Conservation (phyloP, 2,329 filamentous ascomycete genomes). For the Clarireedia hainanense region DNA sequence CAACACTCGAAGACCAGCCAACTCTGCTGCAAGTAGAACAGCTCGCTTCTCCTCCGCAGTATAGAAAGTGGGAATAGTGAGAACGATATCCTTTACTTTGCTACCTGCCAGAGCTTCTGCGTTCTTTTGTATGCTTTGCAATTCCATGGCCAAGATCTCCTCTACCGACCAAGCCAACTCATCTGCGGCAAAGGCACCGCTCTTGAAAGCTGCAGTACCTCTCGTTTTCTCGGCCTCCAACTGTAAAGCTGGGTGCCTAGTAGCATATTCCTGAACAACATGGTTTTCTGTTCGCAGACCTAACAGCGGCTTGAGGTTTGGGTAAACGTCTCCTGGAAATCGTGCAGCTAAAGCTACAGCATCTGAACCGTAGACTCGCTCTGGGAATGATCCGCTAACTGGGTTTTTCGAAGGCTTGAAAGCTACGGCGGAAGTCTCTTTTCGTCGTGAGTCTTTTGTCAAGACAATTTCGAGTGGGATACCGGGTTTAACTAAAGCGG, state of each 20-base stretch:
- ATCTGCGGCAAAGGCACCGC: conserved; percentile 53
- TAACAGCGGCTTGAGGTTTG: conserved; percentile 86
- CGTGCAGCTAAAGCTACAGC: conserved; percentile 79
- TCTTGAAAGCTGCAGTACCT: conserved; percentile 75
- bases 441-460: conserved; percentile 94
- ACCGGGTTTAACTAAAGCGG: conserved; percentile 88
- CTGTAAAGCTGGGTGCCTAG: conserved; percentile 70
- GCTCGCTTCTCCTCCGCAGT: conserved; percentile 85
- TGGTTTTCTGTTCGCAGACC: conserved; percentile 58
- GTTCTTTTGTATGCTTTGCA: conserved; percentile 85
- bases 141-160: conserved; percentile 91
- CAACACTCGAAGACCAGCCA: conserved; percentile 82
- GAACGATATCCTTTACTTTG: conserved; percentile 70
- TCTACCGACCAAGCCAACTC: conserved; percentile 72
- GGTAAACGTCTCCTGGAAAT: conserved; percentile 89
- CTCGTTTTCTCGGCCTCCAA: conserved; percentile 52
- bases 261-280: conserved; percentile 60
- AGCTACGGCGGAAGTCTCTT: conserved; percentile 82
- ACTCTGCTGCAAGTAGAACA: conserved; percentile 71
- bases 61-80: conserved; percentile 87
- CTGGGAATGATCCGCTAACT: conserved; percentile 64
- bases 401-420: conserved; percentile 79
- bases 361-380: conserved; percentile 86
- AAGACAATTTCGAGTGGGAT: conserved; percentile 96
- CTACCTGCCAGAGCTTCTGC: conserved; percentile 75